Base-by-base conservation (phyloP, 306 rosid species). In the Fagus crenata region DNA sequence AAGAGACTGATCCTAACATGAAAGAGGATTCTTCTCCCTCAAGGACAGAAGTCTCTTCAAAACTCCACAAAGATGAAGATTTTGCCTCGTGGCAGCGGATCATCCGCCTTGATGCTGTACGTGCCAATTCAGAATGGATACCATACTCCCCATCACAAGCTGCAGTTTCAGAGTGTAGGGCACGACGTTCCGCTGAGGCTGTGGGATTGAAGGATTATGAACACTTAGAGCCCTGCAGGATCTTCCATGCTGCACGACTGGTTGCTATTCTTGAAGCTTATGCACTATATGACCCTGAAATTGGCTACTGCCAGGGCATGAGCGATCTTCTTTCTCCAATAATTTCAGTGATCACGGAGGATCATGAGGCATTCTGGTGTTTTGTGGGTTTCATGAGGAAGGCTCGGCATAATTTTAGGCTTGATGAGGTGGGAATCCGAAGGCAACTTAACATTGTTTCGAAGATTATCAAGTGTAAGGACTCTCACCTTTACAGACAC, bases 221-320 rank as follows among this genome's bases (percentile, higher is more conserved):
- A 78, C 97, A 92, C 85, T 83, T 96, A 46, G 97, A 96, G 67
- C 90, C 99, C 64, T 60, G 85, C 76, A 85, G 97, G 81, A 90
- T 96, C 72, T 87, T 91, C 77, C 99, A 96, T 77, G 98, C 99
- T 69, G 93, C 97, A 42, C 88, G 99, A 28, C 78, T 96, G 42
- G 99, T 96, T 82, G 96, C 99, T 51, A 91, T 92, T 75, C 99
- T 96, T 22, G 99, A 96, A 91, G 99, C 99, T 37, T 96, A 96
- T 83, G 99, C 99, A 37, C 84, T 96, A 13, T 86, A 86, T 37
- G 99, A 96, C 82, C 93, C 98, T 46, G 99, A 96, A 89, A 96
- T 96, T 75, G 99, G 99, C 63, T 96, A 96, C 87, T 96, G 99
- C 85, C 99, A 96, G 85, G 99, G 99, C 35, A 96, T 96, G 99